phyloP scores from a whole-genome alignment of 345 rosid species.

The Combretum micranthum region DNA sequence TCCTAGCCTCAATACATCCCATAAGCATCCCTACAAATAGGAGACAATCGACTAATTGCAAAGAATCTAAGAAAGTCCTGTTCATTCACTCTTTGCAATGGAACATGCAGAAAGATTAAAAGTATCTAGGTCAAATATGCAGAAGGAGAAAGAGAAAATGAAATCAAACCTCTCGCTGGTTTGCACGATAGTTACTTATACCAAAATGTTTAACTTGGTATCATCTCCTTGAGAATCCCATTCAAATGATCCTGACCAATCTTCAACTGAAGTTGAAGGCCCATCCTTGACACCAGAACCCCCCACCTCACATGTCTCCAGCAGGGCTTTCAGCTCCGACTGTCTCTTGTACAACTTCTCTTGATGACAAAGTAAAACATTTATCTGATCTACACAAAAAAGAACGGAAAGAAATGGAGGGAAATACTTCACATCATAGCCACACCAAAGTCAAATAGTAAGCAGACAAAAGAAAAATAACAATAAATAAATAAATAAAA shows the following conservation, averaged over 20 bases:
- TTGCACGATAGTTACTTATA: conserved; percentile 66
- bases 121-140: background rate
- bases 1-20: no score
- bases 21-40: no score
- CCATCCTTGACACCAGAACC: conserved; percentile 30
- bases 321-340: conserved; percentile 49
- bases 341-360: conserved; percentile 65
- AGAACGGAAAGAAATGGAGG: background rate
- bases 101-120: background rate
- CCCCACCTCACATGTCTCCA: conserved; percentile 33
- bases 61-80: no score
- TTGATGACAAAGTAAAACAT: conserved; percentile 61
- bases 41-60: no score
- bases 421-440: no score
- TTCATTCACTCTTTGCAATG: no score
- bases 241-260: conserved; percentile 66
- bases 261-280: conserved; percentile 25
- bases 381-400: conserved; percentile 51
- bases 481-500: no score
- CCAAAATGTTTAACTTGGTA: conserved; percentile 68
- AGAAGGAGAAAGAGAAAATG: background rate
- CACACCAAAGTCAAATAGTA: no score
- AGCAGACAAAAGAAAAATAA: no score
- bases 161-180: conserved; percentile 69
- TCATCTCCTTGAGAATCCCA: conserved; percentile 87